Evolutionary conservation across 306 rosid genomes (phyloP).

Genomic region (Alnus rubra): DNA sequence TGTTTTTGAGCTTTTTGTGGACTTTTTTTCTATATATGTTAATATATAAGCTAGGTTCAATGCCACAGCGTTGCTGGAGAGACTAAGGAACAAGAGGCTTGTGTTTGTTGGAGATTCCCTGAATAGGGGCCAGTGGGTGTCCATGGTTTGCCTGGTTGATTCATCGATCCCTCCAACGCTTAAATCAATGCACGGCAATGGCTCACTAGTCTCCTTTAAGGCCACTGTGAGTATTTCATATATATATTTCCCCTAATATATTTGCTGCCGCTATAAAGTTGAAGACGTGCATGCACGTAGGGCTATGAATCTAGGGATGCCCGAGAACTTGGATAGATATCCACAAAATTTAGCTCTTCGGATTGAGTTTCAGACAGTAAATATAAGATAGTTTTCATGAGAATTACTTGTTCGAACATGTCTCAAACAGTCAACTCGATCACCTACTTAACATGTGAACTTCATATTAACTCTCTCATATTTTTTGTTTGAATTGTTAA

Average conservation of each 20-base stretch:
- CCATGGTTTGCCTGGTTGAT: slow-evolving; percentile 81
- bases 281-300: not conserved
- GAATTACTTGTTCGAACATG: too few relatives aligned
- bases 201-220: slow-evolving; percentile 66
- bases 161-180: slow-evolving; percentile 38
- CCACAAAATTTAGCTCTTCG: too few relatives aligned
- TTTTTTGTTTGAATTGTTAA: too few relatives aligned
- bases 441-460: too few relatives aligned
- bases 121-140: slow-evolving; percentile 93
- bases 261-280: not conserved
- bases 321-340: too few relatives aligned
- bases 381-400: too few relatives aligned
- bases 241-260: not conserved
- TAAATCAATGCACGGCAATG: slow-evolving; percentile 69
- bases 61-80: slow-evolving; percentile 73
- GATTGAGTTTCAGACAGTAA: too few relatives aligned
- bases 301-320: too few relatives aligned
- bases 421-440: too few relatives aligned
- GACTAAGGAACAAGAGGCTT: slow-evolving; percentile 79
- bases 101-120: slow-evolving; percentile 88
- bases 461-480: too few relatives aligned
- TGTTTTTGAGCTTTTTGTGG: slow-evolving; percentile 64
- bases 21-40: slow-evolving; percentile 53
- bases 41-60: slow-evolving; percentile 65
- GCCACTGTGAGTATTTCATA: slow-evolving; percentile 49